Evolutionary conservation across 75 land plant species (phyloP), one percentile per base, ranked within the genome.

Genomic region (Picea glauca): DNA sequence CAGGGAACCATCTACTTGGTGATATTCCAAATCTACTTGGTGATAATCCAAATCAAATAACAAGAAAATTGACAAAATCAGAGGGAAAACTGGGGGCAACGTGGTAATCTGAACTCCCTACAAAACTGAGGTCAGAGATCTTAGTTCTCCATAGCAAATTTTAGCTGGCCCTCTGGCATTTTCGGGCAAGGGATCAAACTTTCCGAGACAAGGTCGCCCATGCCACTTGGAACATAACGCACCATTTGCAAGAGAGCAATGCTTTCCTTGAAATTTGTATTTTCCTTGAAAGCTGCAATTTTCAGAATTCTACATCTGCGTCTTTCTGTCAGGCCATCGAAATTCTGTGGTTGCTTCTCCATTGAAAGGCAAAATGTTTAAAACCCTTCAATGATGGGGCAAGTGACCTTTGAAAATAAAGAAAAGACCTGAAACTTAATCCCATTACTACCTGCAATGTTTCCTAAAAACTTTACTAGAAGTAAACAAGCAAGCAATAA

Each of bases 251-350:
- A 70, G 3, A 20, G 54, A 70, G 73, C 56, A 18, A 43, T 9
- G 3, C n/a, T 70, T 68, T 70, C 18, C 56, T 70, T 46, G n/a
- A 43, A 40, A 68, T 15, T 50, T 50, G 56, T 9, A 9, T 50
- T 50, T 50, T 50, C 56, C 56, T 50, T 9, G 11, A 50, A 38
- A 68, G 23, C 38, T 40, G 43, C 18, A 18, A 68, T 5, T 9
- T 68, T 68, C 46, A 18, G 73, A 68, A 68, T 68, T 68, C 73
- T 38, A 40, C 74, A 66, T 20, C 20, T 31, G 26, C 40, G 26
- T 1, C 68, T 5, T 32, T 65, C 17, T 65, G 33, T 65, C 38
- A 13, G 33, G 43, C 43, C 23, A 20, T 21, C 74, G 43, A 40
- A 67, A 40, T 43, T 8, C 9, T 3, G 35, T 50, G 56, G 56